These are phyloP conservation scores for Entomortierella chlamydospora DNA, from an alignment of 192 early-diverging fungal species.

Conservation along the genomic window DNA sequence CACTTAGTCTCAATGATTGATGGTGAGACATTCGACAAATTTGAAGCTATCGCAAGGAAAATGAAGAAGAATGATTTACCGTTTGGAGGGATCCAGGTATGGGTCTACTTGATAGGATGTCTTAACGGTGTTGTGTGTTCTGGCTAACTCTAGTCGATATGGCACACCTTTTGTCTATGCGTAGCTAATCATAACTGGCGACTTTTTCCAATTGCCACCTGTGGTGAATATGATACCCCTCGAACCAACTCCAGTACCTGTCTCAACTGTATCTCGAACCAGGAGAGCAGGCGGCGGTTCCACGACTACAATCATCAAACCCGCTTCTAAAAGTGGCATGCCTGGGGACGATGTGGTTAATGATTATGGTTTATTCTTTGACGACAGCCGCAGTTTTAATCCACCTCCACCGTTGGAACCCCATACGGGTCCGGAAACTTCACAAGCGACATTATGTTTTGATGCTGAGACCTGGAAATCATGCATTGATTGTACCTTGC, in stretches of 20 bases:
- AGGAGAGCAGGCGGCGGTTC: constrained; percentile 2
- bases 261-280: background rate
- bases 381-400: background rate
- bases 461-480: constrained; percentile 69
- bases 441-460: constrained; percentile 63
- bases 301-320: constrained; percentile 23
- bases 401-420: background rate
- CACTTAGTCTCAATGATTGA: constrained; percentile 83
- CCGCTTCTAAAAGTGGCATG: background rate
- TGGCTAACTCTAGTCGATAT: background rate
- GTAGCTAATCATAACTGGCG: constrained; percentile 67
- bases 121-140: background rate
- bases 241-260: background rate
- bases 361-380: background rate
- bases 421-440: background rate
- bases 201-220: constrained; percentile 86
- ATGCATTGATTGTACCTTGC: constrained; percentile 62
- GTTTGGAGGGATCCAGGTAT: constrained; percentile 83
- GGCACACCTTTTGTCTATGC: background rate
- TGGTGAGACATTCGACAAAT: constrained; percentile 74
- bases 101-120: background rate
- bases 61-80: constrained; percentile 52
- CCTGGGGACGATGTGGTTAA: background rate
- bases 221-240: constrained; percentile 57
- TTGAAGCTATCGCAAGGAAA: constrained; percentile 73